Evolutionary conservation across 2,329 filamentous ascomycete genomes (phyloP), one percentile per base, ranked within the genome.

Genomic region (Ophiosphaerella herpotricha): DNA sequence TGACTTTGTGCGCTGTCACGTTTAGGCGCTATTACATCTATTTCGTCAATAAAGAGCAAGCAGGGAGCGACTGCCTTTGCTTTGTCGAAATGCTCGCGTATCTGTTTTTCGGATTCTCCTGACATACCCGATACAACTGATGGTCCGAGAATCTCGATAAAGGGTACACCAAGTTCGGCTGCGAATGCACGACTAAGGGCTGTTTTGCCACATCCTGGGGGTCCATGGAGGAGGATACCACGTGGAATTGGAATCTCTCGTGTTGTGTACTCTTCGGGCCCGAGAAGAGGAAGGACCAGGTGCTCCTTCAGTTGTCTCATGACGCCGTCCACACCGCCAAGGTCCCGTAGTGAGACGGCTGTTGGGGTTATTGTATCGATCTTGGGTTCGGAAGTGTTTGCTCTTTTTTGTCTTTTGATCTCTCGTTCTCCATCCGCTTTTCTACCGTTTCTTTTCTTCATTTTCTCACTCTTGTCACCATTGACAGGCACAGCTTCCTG

Each of bases 21-120:
- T 71, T 95, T 96, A 0, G 90, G 89, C 42, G 91, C 90, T 63
- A 97, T 94, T 4, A 88, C 87, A 72, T 99, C 92, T 44, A 97
- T 90, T 61, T 96, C 88, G 60, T 96, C 91, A 49, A 97, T 89
- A 66, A 97, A 95, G 4, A 99, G 82, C 5, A 99, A 80, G 64
- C 91, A 96, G 0, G 94, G 94, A 0, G 93, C 92, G 33, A 92
- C 81, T 47, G 85, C 83, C 69, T 90, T 90, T 0, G 94, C 94
- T 66, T 94, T 90, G 11, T 97, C 92, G 54, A 95, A 95, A 40
- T 91, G 81, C 58, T 93, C 89, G 32, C 90, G 81, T 24, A 96
- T 84, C 52, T 91, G 90, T 76, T 92, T 92, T 72, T 96, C 90
- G 0, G 89, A 93, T 68, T 94, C 91, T 61, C 90, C 90, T 31